Evolutionary conservation across 1,284 basidiomycete genomes (phyloP).

Genomic region (Moesziomyces aphidis): DNA sequence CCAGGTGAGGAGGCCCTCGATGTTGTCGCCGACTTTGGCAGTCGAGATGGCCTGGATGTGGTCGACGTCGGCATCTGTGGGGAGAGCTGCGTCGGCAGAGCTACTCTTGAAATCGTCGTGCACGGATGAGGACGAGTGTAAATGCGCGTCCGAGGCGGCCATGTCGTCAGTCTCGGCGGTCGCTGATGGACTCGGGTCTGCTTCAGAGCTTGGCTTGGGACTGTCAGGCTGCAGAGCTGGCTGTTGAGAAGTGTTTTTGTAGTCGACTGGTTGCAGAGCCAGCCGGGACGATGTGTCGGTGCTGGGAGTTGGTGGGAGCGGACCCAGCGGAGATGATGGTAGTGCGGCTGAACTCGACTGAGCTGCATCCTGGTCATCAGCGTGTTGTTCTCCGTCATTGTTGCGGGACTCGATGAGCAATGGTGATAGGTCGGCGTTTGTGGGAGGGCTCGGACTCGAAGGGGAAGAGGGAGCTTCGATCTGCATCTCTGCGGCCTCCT

Average conservation of each 20-base stretch:
- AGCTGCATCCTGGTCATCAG: background rate
- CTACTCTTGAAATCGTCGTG: conserved; percentile 1
- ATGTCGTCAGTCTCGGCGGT: background rate
- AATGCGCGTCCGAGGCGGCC: background rate
- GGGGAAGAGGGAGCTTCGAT: conserved; percentile 11
- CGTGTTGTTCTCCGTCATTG: background rate
- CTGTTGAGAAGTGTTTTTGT: background rate
- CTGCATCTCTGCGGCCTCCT: conserved; percentile 27
- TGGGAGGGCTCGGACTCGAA: conserved; percentile 1
- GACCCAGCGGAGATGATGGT: background rate
- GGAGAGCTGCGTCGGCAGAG: background rate
- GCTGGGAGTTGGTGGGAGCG: no score
- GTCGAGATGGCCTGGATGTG: conserved; percentile 14
- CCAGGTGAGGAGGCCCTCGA: conserved; percentile 27
- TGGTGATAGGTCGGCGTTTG: background rate
- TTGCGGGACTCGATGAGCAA: background rate
- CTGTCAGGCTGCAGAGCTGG: background rate
- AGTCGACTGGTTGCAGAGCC: background rate
- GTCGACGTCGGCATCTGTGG: conserved; percentile 29
- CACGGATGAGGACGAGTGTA: background rate
- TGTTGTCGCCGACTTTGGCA: conserved; percentile 20
- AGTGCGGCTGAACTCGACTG: background rate
- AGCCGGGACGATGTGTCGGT: no score
- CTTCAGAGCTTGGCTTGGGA: background rate
- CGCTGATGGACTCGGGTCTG: background rate